Evolutionary conservation across 306 rosid species (phyloP), one percentile per base, ranked within the genome.

Genomic region (Vachellia pachyceras): DNA sequence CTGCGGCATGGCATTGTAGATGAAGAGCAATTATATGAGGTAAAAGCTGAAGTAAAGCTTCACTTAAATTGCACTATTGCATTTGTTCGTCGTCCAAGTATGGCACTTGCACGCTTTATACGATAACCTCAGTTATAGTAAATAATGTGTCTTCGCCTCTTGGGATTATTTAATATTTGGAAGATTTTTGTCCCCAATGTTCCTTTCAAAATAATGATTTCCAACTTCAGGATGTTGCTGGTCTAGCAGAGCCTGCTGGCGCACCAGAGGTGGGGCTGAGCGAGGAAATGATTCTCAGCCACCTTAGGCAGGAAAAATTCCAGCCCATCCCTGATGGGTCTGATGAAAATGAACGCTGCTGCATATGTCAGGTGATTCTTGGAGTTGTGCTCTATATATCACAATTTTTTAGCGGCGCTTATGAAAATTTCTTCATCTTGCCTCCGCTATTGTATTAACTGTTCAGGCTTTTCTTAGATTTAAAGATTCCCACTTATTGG

Each of bases 291-390:
- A 46, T 83, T 36, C 7, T 36, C 3, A 5, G 13, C 3, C 3
- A 35, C n/a, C 44, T 83, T 41, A 66, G 65, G 36, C 67, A 2
- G 35, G 80, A 69, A 36, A 66, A 36, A 2, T 73, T 65, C 35
- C 49, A 67, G 57, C 1, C 35, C 47, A 18, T 37, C 10, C 17
- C 33, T 11, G 49, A 35, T 5, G 77, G 15, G 42, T 55, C 81
- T 69, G 50, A 13, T 1, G 78, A 13, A 36, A 64, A 37, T 13
- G 74, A 79, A 45, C 22, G 6, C 7, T 84, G 87, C 61, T 25
- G 67, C 74, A 75, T 84, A 17, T 84, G 87, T 69, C 81, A 37
- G 87, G 87, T 84, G n/a, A 69, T 14, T 15, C 17, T 40, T n/a
- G 37, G 37, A 10, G 39, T 12, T 61, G 15, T 10, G 17, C 37